phyloP scores from a whole-genome alignment of 1,284 basidiomycete genomes.

The Phenoliferia sp. region DNA sequence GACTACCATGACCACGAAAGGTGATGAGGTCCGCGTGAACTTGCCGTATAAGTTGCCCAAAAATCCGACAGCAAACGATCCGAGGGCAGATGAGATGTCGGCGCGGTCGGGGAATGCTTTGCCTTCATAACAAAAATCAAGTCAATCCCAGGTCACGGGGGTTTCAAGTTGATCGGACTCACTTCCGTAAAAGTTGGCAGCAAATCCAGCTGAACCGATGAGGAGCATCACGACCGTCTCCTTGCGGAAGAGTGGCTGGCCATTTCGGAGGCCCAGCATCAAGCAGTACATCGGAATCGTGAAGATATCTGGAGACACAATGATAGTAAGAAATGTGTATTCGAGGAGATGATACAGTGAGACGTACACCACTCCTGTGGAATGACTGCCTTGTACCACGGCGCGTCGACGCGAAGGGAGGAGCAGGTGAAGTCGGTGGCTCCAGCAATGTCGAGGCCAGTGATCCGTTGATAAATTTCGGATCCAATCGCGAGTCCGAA shows the following conservation, averaged over 20 bases:
- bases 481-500: slow-evolving; percentile 78
- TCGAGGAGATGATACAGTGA: neutral
- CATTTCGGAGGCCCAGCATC: slow-evolving; percentile 68
- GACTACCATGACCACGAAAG: slow-evolving; percentile 59
- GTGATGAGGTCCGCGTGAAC: slow-evolving; percentile 64
- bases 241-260: slow-evolving; percentile 64
- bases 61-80: slow-evolving; percentile 72
- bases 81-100: slow-evolving; percentile 48
- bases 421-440: slow-evolving; percentile 28
- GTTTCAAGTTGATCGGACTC: no score
- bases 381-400: slow-evolving; percentile 46
- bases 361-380: slow-evolving; percentile 47
- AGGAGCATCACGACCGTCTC: slow-evolving; percentile 63
- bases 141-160: slow-evolving; percentile 27
- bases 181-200: slow-evolving; percentile 29
- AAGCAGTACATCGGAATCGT: slow-evolving; percentile 73
- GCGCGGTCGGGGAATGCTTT: slow-evolving; percentile 62
- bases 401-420: slow-evolving; percentile 44
- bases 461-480: slow-evolving; percentile 49
- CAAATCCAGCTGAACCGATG: slow-evolving; percentile 72
- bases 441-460: slow-evolving; percentile 21
- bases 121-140: slow-evolving; percentile 30
- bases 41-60: slow-evolving; percentile 78
- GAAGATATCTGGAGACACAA: slow-evolving; percentile 57
- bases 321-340: slow-evolving; percentile 1